phyloP scores from a whole-genome alignment of 148 eudicot species.

The Nyssa sinensis region DNA sequence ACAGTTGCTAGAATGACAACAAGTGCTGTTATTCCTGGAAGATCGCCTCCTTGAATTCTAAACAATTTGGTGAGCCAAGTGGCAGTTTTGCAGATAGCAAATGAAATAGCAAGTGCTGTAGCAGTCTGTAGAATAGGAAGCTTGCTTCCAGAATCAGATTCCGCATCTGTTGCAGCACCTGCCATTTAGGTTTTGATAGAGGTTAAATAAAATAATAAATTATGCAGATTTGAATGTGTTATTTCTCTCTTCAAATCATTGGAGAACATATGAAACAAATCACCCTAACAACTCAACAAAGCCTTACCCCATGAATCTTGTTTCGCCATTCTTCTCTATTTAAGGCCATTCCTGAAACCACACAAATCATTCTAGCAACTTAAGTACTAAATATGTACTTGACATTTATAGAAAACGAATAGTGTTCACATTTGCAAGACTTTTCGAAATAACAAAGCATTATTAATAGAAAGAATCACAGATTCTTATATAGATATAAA shows the following conservation, averaged over 20 bases:
- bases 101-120: conserved; percentile 71
- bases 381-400: neutral
- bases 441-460: neutral
- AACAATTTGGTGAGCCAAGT: conserved; percentile 36
- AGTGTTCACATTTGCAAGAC: neutral
- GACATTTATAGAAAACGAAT: neutral
- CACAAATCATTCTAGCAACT: neutral
- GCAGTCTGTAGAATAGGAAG: conserved; percentile 63
- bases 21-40: conserved; percentile 67
- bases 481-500: neutral
- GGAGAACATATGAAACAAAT: neutral
- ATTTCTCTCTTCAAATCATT: neutral
- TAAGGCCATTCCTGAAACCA: too few species aligned
- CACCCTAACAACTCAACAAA: neutral
- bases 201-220: neutral
- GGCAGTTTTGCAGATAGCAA: conserved; percentile 77
- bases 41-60: conserved; percentile 70
- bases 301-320: too few species aligned
- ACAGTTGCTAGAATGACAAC: conserved; percentile 73
- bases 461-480: neutral
- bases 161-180: conserved; percentile 36
- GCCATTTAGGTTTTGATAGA: conserved; percentile 21
- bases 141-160: conserved; percentile 37
- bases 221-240: neutral
- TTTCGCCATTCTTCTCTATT: too few species aligned